These are phyloP conservation scores for Prototheca wickerhamii DNA, from an alignment of 163 green algal species.

Conservation along the genomic window DNA sequence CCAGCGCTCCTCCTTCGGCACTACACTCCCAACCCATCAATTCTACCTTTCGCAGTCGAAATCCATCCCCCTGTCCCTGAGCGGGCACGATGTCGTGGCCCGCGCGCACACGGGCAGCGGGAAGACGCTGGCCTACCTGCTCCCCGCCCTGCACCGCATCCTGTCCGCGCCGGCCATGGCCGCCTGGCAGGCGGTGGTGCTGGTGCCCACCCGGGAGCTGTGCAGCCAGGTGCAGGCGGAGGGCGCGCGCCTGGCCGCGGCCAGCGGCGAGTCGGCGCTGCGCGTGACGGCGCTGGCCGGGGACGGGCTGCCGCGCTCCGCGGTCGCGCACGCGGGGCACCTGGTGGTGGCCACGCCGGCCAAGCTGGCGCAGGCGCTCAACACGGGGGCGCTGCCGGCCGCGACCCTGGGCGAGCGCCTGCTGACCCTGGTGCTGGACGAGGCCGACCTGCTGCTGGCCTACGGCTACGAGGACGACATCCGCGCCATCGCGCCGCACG, in stretches of 20 bases:
- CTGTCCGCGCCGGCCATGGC: constrained; percentile 28
- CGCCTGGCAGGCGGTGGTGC: constrained; percentile 73
- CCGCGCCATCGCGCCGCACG: constrained; percentile 51
- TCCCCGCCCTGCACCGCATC: constrained; percentile 77
- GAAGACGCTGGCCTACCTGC: constrained; percentile 94
- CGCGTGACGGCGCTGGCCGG: constrained; percentile 21
- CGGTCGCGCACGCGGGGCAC: constrained; percentile 30
- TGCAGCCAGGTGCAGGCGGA: constrained; percentile 77
- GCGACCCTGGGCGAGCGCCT: constrained; percentile 23
- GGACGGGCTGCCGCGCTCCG: constrained; percentile 21
- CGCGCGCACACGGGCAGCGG: constrained; percentile 80
- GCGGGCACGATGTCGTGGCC: constrained; percentile 85
- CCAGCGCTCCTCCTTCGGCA: neutral
- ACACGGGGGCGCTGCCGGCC: constrained; percentile 4
- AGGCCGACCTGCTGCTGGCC: constrained; percentile 90
- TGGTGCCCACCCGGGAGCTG: constrained; percentile 92
- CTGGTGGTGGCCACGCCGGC: constrained; percentile 69
- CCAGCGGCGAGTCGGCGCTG: constrained; percentile 30
- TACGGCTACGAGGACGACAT: constrained; percentile 86
- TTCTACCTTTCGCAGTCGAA: constrained; percentile 18
- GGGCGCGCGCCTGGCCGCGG: constrained; percentile 25
- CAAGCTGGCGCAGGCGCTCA: constrained; percentile 20
- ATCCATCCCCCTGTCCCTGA: constrained; percentile 64
- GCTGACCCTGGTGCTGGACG: constrained; percentile 81
- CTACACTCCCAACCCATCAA: neutral